Conservation (phyloP, 306 rosid species). For the Casuarina glauca region DNA sequence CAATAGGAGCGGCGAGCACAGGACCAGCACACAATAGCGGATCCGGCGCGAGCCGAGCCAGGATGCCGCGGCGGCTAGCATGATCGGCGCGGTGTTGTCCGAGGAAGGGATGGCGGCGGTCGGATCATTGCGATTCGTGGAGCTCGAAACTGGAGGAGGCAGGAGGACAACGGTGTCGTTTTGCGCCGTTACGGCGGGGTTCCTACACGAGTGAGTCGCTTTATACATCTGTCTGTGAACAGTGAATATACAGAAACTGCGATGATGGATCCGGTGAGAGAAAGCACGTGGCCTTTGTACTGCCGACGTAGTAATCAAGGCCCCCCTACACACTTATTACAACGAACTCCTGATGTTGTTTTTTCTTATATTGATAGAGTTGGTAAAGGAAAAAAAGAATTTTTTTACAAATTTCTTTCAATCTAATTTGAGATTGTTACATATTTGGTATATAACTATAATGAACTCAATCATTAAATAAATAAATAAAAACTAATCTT, state of each 20-base stretch:
- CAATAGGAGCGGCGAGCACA: constrained; percentile 36
- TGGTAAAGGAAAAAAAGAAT: too few relatives aligned
- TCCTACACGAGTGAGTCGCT: background rate
- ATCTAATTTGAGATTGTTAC: too few relatives aligned
- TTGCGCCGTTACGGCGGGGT: background rate
- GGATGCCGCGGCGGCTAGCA: constrained; percentile 30
- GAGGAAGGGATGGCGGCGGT: constrained; percentile 15
- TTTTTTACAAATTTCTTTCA: too few relatives aligned
- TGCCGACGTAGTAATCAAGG: background rate
- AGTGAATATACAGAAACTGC: background rate
- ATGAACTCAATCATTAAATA: too few relatives aligned
- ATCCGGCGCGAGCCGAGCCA: constrained; percentile 37
- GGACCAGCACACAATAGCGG: constrained; percentile 28
- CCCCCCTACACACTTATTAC: too few relatives aligned
- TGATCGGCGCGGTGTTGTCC: constrained; percentile 17
- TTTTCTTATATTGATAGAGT: too few relatives aligned
- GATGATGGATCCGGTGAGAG: background rate
- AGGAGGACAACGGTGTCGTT: background rate
- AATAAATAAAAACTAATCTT: too few relatives aligned
- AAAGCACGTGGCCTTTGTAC: background rate
- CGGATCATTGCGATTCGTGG: constrained; percentile 11
- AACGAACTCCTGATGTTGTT: too few relatives aligned
- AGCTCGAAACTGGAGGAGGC: background rate
- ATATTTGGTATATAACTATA: too few relatives aligned
- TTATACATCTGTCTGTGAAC: background rate